Base-by-base conservation (phyloP, 495 filamentous ascomycete species). In the Penicillium herquei region DNA sequence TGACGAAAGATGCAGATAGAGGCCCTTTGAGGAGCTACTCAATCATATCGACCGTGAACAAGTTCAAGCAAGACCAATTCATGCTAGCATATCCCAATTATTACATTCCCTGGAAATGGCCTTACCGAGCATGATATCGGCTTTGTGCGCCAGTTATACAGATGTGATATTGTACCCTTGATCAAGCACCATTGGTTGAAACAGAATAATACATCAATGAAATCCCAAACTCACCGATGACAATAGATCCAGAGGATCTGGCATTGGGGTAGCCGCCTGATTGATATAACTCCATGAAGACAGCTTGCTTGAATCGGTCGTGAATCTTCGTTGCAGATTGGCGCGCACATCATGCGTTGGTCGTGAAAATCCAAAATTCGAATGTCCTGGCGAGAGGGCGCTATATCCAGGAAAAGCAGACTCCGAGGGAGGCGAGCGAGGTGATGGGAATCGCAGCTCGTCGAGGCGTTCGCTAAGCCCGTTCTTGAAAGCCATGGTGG, bases 271-370 rank as follows among this genome's bases (percentile, higher is more conserved):
- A 45, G 80, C 65, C 57, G 82, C 75, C 72, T 86, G 80, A 43
- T 81, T 84, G 69, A 95, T 80, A 54, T 88, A 84, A 47, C 82
- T 87, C 78, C 93, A 80, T 50, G 63, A 64, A 62, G 87, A 89
- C 58, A 95, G 78, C 73, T 88, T 89, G 65, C 91, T 89, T 52
- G 90, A 88, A 64, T 94, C 90, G 30, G 91, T 94, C 52, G 94
- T 98, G 77, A 97, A 97, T 56, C 94, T 87, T 70, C 94, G 88
- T 71, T 92, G 90, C 59, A 96, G 77, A 58, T 84, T 86, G 40
- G 81, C 80, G 70, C 91, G 82, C 49, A 81, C 79, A 59, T 91
- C 88, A 59, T 39, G 14, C 35, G 71, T 65, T 10, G 78, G 79
- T 45, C 75, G 75, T 60, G 80, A 79, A 55, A 80, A 79, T 21